A percentile compares a stretch with the other conserved stretches of the same genome.
These are phyloP conservation scores for Saccharomycopsis microspora DNA, from an alignment of 805 yeast genomes.

Conservation along the genomic window DNA sequence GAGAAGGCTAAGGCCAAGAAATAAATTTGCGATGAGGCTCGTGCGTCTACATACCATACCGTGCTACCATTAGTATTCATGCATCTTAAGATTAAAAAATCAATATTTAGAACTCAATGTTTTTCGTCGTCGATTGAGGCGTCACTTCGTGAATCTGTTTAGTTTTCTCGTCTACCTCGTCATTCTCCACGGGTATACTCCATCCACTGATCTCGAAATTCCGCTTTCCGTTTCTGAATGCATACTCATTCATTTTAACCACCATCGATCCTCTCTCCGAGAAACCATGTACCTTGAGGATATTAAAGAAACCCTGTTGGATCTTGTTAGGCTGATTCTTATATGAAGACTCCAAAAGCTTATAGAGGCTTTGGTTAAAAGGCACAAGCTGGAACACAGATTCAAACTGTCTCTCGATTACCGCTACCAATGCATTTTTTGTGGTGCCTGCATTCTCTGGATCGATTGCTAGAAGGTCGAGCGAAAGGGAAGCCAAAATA, in stretches of 20 bases:
- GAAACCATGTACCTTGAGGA: conserved; percentile 59
- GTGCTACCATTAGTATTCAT: not conserved
- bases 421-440: conserved; percentile 31
- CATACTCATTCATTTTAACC: conserved; percentile 61
- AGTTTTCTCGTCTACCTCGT: conserved; percentile 26
- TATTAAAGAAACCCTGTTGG: conserved; percentile 78
- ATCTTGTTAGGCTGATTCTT: conserved; percentile 62
- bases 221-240: conserved; percentile 75
- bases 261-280: conserved; percentile 77
- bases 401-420: conserved; percentile 51
- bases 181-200: conserved; percentile 96
- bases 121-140: not conserved
- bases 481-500: conserved; percentile 44
- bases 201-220: conserved; percentile 84
- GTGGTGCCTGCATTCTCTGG: not conserved
- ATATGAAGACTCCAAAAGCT: conserved; percentile 56
- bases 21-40: not conserved
- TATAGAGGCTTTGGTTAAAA: conserved; percentile 62
- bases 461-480: conserved; percentile 47
- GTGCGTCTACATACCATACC: not conserved
- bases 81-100: conserved; percentile 4
- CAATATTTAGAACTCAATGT: conserved; percentile 1
- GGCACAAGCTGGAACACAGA: conserved; percentile 69
- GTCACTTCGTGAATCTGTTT: not conserved
- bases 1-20: conserved; percentile 21